Base-by-base conservation (phyloP, 148 eudicot species). In the Chenopodium suecicum region DNA sequence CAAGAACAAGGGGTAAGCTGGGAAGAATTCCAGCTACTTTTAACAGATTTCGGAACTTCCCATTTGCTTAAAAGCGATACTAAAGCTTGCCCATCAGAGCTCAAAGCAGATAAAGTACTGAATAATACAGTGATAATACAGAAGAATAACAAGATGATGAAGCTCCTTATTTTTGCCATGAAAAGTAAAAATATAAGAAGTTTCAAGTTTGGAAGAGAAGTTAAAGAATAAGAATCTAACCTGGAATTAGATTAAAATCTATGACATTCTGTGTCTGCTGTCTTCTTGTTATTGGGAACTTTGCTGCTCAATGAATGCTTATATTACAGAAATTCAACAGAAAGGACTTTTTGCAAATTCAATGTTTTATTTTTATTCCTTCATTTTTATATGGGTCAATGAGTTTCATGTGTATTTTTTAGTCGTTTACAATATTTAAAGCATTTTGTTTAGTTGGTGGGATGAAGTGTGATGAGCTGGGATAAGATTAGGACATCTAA, bases 1-100 rank as follows among this genome's bases (percentile, higher is more conserved):
- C 98, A 94, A 8, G 90, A 90, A 87, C 98, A 94, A 54, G 97
- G 94, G 58, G 85, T 85, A 68, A 86, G 32, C 85, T 86, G 84
- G 75, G 96, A 87, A 70, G 89, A 81, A 77, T 91, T 83, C 97
- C 97, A 94, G 84, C 83, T 89, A 31, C 56, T 27, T 65, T 83
- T 81, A 17, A 91, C 80, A 83, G 89, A 76, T 60, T 84, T 79
- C 37, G 97, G 92, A 70, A 85, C 88, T 64, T 9, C 74, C 98
- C 98, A 94, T 68, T 85, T 89, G 46, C 85, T 87, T 76, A 74
- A 54, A 48, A 94, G 90, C 20, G 94, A 84, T 52, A 91, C 64
- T 27, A 94, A 84, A 83, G 88, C 79, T 78, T 80, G 54, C 71
- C 97, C 98, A 72, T 94, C 95, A 62, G 86, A 81, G 81, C 74